Evolutionary conservation across 2,329 filamentous ascomycete species (phyloP).

Genomic region (Aspergillus latus): DNA sequence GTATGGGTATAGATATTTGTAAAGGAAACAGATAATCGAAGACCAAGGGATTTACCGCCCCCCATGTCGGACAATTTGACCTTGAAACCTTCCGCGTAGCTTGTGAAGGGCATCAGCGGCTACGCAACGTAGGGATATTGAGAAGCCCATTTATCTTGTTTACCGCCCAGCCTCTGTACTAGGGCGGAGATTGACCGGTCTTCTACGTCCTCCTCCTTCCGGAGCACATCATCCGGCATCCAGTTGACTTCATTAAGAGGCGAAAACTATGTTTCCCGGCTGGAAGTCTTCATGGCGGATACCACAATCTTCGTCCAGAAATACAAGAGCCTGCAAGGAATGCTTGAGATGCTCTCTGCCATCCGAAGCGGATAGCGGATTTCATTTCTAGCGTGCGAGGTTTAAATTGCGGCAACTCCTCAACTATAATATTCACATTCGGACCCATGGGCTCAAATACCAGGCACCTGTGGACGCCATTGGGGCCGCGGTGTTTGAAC

Average conservation of each 20-base stretch:
- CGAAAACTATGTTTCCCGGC: slow-evolving; percentile 27
- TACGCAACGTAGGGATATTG: slow-evolving; percentile 30
- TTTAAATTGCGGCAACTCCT: slow-evolving; percentile 26
- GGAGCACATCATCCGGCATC: slow-evolving; percentile 20
- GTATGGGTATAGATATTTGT: slow-evolving; percentile 17
- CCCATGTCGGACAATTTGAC: slow-evolving; percentile 35
- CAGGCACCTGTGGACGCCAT: slow-evolving; percentile 34
- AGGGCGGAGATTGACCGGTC: slow-evolving; percentile 19
- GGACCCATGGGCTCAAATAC: slow-evolving; percentile 35
- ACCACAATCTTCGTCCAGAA: slow-evolving; percentile 27
- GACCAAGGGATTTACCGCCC: slow-evolving; percentile 23
- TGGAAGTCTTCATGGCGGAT: slow-evolving; percentile 29
- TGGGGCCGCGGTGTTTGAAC: slow-evolving; percentile 32
- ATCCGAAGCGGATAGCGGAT: slow-evolving; percentile 25
- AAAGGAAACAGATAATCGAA: slow-evolving; percentile 11
- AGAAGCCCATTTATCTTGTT: slow-evolving; percentile 32
- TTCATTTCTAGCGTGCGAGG: slow-evolving; percentile 20
- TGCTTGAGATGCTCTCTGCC: slow-evolving; percentile 29
- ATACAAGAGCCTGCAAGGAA: slow-evolving; percentile 25
- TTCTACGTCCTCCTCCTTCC: slow-evolving; percentile 25
- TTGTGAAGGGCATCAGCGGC: slow-evolving; percentile 27
- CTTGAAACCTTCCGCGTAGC: slow-evolving; percentile 22
- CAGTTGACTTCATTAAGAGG: slow-evolving; percentile 22
- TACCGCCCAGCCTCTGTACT: slow-evolving; percentile 28
- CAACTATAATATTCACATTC: slow-evolving; percentile 26